phyloP scores from a whole-genome alignment of 139 green algal genomes.

The Nannochloris sp. region DNA sequence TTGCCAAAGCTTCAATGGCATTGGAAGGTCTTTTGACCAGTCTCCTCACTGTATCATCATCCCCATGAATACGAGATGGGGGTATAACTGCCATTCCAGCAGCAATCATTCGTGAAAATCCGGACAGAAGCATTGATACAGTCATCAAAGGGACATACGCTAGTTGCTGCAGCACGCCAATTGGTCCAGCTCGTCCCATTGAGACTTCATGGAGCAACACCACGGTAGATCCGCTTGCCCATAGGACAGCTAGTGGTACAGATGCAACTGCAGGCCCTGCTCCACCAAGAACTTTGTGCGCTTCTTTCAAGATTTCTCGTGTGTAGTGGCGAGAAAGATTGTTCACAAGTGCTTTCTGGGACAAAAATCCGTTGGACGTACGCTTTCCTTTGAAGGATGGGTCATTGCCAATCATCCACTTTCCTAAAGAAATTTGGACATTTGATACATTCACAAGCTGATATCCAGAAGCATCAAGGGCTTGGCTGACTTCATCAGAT shows the following conservation, averaged over 20 bases:
- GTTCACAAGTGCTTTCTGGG: slow-evolving; percentile 27
- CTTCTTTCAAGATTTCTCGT: slow-evolving; percentile 45
- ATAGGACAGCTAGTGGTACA: slow-evolving; percentile 60
- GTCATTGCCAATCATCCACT: slow-evolving; percentile 36
- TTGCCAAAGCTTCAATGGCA: slow-evolving; percentile 49
- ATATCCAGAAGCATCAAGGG: slow-evolving; percentile 60
- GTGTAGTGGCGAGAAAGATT: slow-evolving; percentile 62
- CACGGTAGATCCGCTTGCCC: slow-evolving; percentile 52
- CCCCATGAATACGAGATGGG: slow-evolving; percentile 43
- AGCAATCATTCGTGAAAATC: slow-evolving; percentile 47
- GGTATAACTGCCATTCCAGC: slow-evolving; percentile 51
- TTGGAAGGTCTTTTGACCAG: slow-evolving; percentile 48
- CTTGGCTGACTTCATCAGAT: slow-evolving; percentile 28
- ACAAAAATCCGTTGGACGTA: slow-evolving; percentile 35
- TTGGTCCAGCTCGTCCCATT: slow-evolving; percentile 28
- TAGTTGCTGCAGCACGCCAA: slow-evolving; percentile 38
- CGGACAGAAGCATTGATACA: slow-evolving; percentile 33
- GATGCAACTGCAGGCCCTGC: slow-evolving; percentile 61
- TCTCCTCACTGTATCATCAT: slow-evolving; percentile 44
- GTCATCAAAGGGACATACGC: slow-evolving; percentile 52
- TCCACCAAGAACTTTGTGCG: slow-evolving; percentile 67
- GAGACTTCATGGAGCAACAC: slow-evolving; percentile 46
- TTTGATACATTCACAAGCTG: slow-evolving; percentile 85
- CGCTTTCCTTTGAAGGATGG: slow-evolving; percentile 23
- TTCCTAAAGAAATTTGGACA: slow-evolving; percentile 57